Evolutionary conservation across 768 basidiomycete species (phyloP).

Genomic region (Pleurotus citrinopileatus): DNA sequence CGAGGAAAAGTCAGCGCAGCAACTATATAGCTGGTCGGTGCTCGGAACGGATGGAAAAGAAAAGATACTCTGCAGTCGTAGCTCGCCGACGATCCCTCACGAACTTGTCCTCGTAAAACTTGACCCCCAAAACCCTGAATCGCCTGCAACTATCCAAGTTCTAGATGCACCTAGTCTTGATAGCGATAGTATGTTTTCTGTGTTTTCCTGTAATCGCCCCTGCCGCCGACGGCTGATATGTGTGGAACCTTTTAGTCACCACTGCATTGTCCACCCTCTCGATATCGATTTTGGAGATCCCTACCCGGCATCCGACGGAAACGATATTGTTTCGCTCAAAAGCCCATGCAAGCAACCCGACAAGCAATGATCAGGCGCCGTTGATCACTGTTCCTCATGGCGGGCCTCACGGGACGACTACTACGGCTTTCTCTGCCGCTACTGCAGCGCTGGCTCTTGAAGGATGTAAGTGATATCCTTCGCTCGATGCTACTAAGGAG

Average conservation of each 20-base stretch:
- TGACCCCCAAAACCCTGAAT: slow-evolving; percentile 12
- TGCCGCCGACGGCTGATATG: background rate
- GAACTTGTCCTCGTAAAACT: slow-evolving; percentile 49
- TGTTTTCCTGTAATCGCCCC: background rate
- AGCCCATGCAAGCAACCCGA: too few species aligned
- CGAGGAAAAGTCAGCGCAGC: too few species aligned
- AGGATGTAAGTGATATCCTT: slow-evolving; percentile 48
- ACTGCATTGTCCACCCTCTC: slow-evolving; percentile 37
- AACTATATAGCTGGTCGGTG: slow-evolving; percentile 53
- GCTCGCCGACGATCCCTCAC: slow-evolving; percentile 42
- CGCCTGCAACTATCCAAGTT: slow-evolving; percentile 28
- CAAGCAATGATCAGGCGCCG: slow-evolving; percentile 24
- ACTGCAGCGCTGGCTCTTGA: slow-evolving; percentile 48
- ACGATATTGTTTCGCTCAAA: slow-evolving; percentile 55
- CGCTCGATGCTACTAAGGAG: background rate
- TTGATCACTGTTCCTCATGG: slow-evolving; percentile 60
- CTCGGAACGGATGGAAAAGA: slow-evolving; percentile 43
- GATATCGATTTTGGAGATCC: slow-evolving; percentile 46
- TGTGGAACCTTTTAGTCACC: slow-evolving; percentile 39
- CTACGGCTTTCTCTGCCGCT: slow-evolving; percentile 44
- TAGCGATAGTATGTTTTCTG: slow-evolving; percentile 32
- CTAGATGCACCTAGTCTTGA: slow-evolving; percentile 42
- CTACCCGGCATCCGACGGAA: slow-evolving; percentile 47
- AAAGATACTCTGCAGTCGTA: slow-evolving; percentile 46
- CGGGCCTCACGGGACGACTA: slow-evolving; percentile 53